phyloP scores from a whole-genome alignment of 2,329 filamentous ascomycete species.

The Xenoacremonium recifei region DNA sequence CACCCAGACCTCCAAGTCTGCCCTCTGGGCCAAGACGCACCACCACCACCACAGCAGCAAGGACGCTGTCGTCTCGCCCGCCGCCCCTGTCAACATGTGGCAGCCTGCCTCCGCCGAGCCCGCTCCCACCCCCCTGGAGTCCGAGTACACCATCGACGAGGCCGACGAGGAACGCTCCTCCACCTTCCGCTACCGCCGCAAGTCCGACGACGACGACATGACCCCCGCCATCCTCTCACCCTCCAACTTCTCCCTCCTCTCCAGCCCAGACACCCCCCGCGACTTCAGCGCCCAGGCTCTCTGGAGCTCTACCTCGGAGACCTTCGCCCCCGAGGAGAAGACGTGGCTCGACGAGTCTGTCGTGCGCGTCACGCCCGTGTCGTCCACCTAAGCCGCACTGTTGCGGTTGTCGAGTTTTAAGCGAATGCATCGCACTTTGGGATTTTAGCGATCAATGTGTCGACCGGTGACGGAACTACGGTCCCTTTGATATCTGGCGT shows the following conservation, averaged over 20 bases:
- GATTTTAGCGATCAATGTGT: too few species aligned
- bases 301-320: slow-evolving; percentile 15
- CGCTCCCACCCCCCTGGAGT: not conserved
- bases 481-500: too few species aligned
- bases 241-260: slow-evolving; percentile 22
- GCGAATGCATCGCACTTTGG: too few species aligned
- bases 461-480: too few species aligned
- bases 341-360: slow-evolving; percentile 25
- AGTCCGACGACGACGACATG: slow-evolving; percentile 3
- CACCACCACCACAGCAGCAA: too few species aligned
- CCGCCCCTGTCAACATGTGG: slow-evolving; percentile 14
- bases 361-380: slow-evolving; percentile 18
- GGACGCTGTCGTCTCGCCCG: not conserved
- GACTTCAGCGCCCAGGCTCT: slow-evolving; percentile 25
- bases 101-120: slow-evolving; percentile 8
- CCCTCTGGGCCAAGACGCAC: not conserved
- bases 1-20: not conserved
- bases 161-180: slow-evolving; percentile 12
- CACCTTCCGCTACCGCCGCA: slow-evolving; percentile 20
- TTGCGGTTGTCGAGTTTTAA: too few species aligned
- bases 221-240: slow-evolving; percentile 17
- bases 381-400: too few species aligned
- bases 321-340: slow-evolving; percentile 12
- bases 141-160: slow-evolving; percentile 18
- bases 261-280: slow-evolving; percentile 21